Base-by-base conservation (phyloP, 1,139 yeast species). In the Yamadazyma trypodendri region DNA sequence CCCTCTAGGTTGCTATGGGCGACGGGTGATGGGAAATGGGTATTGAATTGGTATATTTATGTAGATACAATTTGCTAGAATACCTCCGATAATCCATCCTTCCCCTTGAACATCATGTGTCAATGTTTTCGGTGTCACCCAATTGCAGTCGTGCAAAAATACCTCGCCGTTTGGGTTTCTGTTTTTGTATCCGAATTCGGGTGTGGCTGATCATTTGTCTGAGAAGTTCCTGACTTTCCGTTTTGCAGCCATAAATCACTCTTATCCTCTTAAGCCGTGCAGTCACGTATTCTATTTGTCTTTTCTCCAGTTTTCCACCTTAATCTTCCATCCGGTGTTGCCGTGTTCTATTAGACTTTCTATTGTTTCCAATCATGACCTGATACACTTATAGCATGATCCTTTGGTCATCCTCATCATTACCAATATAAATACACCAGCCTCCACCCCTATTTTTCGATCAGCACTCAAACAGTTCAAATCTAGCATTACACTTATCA, bases 391-490 rank as follows among this genome's bases (percentile, higher is more conserved):
- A n/a, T 12, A 25, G 6, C 28, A 14, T 27, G 20, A 27, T 16
- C 15, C 14, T 27, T 27, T 11, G 29, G 9, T 12, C 8, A 13
- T 16, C 9, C 8, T 12, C 8, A 13, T 16, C 9, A 5, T 27
- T 7, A 15, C 12, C 12, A 27, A 10, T 27, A 27, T 27, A 27
- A 27, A 27, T 27, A 27, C 15, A 13, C 20, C 29, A 14, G 6
- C 14, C 16, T 34, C 23, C 34, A 37, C 43, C 43, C 41, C 43
- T 36, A 39, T 39, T 36, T 13, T 22, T 28, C 13, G 12, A 10
- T 14, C 32, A 30, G 16, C 18, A 12, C 24, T 14, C n/a, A 23
- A 23, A 23, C 25, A 23, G n/a, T 23, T 23, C 25, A 11, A 23
- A 5, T 23, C 13, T 7, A 21, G 15, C 14, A 14, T 24, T n/a